A percentile compares a stretch with the other conserved stretches of the same genome.
Conservation (phyloP, 371 early-diverging fungal genomes). For the Scutellospora calospora region DNA sequence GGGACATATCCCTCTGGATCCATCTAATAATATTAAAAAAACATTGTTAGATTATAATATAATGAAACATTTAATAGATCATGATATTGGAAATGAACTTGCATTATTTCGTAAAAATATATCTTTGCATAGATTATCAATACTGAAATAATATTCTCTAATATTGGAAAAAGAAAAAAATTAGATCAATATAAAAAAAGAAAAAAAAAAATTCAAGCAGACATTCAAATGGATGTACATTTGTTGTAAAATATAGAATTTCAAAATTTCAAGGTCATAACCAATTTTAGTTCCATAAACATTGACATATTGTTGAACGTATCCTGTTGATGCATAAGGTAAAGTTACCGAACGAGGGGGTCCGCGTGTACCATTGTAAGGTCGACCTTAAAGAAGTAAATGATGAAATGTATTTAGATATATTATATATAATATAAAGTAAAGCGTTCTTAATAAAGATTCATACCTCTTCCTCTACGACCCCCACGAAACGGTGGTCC, state of each 20-base stretch:
- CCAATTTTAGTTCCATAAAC: slow-evolving; percentile 28
- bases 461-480: slow-evolving; percentile 41
- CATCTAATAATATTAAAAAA: slow-evolving; percentile 22
- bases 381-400: slow-evolving; percentile 19
- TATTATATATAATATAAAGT: not conserved
- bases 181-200: not conserved
- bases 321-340: slow-evolving; percentile 22
- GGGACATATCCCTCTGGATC: slow-evolving; percentile 35
- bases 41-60: not conserved
- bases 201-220: no score
- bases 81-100: not conserved
- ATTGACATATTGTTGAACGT: slow-evolving; percentile 17
- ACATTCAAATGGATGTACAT: not conserved
- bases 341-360: slow-evolving; percentile 33
- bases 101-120: slow-evolving; percentile 43
- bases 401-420: not conserved
- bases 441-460: not conserved
- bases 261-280: slow-evolving; percentile 38
- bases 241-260: slow-evolving; percentile 44
- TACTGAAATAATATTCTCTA: slow-evolving; percentile 43
- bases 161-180: not conserved
- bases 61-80: not conserved
- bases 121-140: slow-evolving; percentile 44
- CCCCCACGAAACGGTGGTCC: slow-evolving; percentile 32
- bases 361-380: slow-evolving; percentile 29